Evolutionary conservation across 1,139 yeast species (phyloP).

Genomic region (Taiozyma sp.): DNA sequence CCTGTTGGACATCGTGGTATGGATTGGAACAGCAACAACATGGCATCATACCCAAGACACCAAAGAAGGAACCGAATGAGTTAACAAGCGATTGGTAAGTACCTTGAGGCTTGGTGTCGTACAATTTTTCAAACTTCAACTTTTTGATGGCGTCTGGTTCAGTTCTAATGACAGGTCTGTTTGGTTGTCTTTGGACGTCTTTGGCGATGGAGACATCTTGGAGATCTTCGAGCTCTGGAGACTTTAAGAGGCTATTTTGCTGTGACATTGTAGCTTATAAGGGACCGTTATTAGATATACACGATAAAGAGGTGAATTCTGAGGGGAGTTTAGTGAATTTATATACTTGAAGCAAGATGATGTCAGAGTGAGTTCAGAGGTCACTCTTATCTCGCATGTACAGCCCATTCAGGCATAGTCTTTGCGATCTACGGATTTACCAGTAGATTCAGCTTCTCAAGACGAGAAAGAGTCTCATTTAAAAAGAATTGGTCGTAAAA

Average conservation of each 20-base stretch:
- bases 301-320: not conserved
- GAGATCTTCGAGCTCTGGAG: not conserved
- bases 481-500: too few species aligned
- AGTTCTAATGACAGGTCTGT: not conserved
- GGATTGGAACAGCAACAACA: slow-evolving; percentile 58
- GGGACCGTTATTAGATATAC: not conserved
- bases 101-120: slow-evolving; percentile 19
- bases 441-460: not conserved
- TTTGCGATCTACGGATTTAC: not conserved
- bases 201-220: not conserved
- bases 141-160: slow-evolving; percentile 10
- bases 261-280: not conserved
- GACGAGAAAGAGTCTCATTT: too few species aligned
- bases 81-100: slow-evolving; percentile 36
- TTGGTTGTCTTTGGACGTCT: not conserved
- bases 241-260: not conserved
- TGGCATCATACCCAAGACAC: slow-evolving; percentile 52
- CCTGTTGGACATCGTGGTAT: slow-evolving; percentile 58
- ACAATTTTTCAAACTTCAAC: slow-evolving; percentile 15
- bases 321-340: not conserved
- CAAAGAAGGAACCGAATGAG: slow-evolving; percentile 43
- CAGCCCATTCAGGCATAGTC: not conserved
- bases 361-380: not conserved
- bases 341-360: not conserved
- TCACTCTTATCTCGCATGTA: not conserved